A percentile compares a stretch with the other conserved stretches of the same genome.
Conservation (phyloP, 192 early-diverging fungal genomes). For the Linnemannia exigua region DNA sequence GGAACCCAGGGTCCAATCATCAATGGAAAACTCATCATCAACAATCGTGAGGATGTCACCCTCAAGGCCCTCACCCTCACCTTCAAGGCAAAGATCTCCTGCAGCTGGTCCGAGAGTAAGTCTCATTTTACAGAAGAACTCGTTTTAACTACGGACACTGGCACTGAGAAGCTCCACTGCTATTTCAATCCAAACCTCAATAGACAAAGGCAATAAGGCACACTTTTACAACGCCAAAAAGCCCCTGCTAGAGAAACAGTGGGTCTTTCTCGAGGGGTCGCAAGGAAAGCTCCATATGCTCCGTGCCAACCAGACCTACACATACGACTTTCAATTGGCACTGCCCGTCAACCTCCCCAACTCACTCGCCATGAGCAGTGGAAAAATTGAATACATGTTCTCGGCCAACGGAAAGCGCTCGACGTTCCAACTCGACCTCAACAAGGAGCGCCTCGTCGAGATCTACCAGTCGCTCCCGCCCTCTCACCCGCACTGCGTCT, state of each 20-base stretch:
- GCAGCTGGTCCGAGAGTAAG: slow-evolving; percentile 40
- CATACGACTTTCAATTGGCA: slow-evolving; percentile 45
- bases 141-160: no score
- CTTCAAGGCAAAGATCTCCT: slow-evolving; percentile 41
- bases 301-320: slow-evolving; percentile 40
- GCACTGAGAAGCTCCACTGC: no score
- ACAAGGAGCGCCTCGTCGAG: slow-evolving; percentile 24
- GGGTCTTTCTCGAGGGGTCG: slow-evolving; percentile 41
- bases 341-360: slow-evolving; percentile 50
- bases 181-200: no score
- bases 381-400: slow-evolving; percentile 48
- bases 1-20: slow-evolving; percentile 48
- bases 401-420: slow-evolving; percentile 40
- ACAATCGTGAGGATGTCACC: slow-evolving; percentile 40
- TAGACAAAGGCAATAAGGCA: slow-evolving; percentile 26
- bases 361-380: slow-evolving; percentile 38
- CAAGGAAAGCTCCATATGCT: slow-evolving; percentile 37
- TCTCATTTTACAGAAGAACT: no score
- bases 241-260: slow-evolving; percentile 41
- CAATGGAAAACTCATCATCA: slow-evolving; percentile 51
- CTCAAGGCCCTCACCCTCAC: slow-evolving; percentile 36
- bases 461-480: slow-evolving; percentile 53
- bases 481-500: slow-evolving; percentile 35
- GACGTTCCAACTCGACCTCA: slow-evolving; percentile 16
- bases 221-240: slow-evolving; percentile 34